phyloP scores from a whole-genome alignment of 495 filamentous ascomycete genomes.

The Podospora conica region DNA sequence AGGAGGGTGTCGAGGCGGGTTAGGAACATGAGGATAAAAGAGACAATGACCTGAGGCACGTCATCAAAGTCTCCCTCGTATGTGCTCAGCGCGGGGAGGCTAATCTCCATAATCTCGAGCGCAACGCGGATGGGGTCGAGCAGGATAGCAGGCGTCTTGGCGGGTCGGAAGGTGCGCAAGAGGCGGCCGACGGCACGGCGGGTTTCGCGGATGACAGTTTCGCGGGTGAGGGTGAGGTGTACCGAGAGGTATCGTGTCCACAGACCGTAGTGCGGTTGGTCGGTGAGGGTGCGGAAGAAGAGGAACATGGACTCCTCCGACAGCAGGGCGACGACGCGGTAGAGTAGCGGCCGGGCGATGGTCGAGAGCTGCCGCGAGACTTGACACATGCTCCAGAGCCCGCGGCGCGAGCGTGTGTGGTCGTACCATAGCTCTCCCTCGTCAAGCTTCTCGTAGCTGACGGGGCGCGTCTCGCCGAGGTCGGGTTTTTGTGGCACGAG shows the following conservation, averaged over 20 bases:
- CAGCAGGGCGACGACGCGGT: conserved; percentile 21
- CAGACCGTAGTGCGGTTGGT: conserved; percentile 14
- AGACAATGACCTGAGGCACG: conserved; percentile 20
- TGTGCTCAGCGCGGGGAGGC: background rate
- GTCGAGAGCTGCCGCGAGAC: conserved; percentile 15
- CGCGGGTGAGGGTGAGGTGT: conserved; percentile 25
- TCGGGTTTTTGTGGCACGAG: conserved; percentile 23
- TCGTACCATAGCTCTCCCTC: conserved; percentile 29
- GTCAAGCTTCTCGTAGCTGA: conserved; percentile 24
- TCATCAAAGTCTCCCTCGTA: conserved; percentile 12
- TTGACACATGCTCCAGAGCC: conserved; percentile 22
- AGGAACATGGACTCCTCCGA: conserved; percentile 20
- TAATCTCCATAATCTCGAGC: background rate
- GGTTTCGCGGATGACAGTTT: conserved; percentile 19
- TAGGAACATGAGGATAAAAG: conserved; percentile 19
- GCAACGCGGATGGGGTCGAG: background rate
- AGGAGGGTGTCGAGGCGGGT: conserved; percentile 23
- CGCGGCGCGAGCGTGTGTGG: conserved; percentile 26
- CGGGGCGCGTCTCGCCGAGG: conserved; percentile 28
- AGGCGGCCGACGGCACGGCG: conserved; percentile 13
- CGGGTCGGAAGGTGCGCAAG: conserved; percentile 7
- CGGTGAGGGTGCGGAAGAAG: conserved; percentile 26
- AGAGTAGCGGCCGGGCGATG: conserved; percentile 26
- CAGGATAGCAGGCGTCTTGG: background rate
- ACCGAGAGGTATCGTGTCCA: conserved; percentile 26